Evolutionary conservation across 2,329 filamentous ascomycete species (phyloP), one percentile per base, ranked within the genome.

Genomic region (Alternaria rosae): DNA sequence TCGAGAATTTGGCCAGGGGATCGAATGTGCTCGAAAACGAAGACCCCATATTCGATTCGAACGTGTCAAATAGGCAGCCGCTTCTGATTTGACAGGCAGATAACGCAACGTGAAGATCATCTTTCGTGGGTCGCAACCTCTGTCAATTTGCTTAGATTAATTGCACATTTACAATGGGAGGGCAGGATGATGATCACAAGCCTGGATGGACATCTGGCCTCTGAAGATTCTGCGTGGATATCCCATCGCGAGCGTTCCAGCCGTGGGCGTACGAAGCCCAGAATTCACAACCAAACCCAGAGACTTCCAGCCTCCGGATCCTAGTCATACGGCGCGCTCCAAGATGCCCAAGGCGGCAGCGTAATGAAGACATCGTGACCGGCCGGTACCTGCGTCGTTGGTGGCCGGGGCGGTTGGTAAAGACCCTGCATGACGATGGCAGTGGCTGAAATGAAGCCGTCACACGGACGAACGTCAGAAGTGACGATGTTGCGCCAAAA

Each of bases 401-500:
- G 61, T 23, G 38, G 28, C 20, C 50, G 25, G 41, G 56, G 44
- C 38, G 26, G 12, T 42, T 41, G 26, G n/a, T 13, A 15, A 17
- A 30, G 54, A 54, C 57, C 38, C 53, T 53, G 58, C 48, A 62
- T 57, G 41, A 42, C 42, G 42, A 44, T 44, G 17, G 32, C 45
- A 59, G 66, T 68, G 61, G 66, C 66, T 67, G 61, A 57, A 64
- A 21, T 38, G 59, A 44, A 41, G 28, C 28, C 42, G 45, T 58
- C 38, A 56, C 51, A 52, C 53, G 54, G 57, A 21, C 41, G 50
- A 66, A 66, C 68, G 68, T 71, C 68, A 70, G 64, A 53, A 28
- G 68, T 69, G 66, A 68, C 68, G 67, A 67, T 66, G 38, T 62
- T 45, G 54, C 54, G 52, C 57, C 62, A 63, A 62, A 54, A 60